These are phyloP conservation scores for Ilex asprella DNA, from an alignment of 257 asterid species.

Conservation along the genomic window DNA sequence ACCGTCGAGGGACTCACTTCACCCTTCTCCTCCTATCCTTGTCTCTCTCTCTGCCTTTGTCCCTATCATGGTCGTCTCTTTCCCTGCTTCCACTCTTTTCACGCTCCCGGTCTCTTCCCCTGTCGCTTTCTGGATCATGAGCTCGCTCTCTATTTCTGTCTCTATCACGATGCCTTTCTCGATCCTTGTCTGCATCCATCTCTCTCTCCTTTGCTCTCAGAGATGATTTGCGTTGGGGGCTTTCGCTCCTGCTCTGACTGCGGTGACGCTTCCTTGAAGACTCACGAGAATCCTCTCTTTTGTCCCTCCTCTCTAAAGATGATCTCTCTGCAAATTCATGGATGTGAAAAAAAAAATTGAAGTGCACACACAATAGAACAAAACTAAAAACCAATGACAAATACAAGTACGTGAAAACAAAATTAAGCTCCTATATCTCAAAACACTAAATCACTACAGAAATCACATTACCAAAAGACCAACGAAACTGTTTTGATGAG, in stretches of 20 bases:
- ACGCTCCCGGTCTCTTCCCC: conserved; percentile 35
- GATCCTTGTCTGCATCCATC: conserved; percentile 36
- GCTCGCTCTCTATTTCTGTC: conserved; percentile 19
- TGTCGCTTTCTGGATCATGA: conserved; percentile 35
- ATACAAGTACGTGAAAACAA: not conserved
- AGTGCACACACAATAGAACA: not conserved
- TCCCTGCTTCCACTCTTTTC: conserved; percentile 70
- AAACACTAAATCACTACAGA: not conserved
- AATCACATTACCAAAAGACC: too few relatives aligned
- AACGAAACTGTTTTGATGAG: too few relatives aligned
- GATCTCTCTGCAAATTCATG: conserved; percentile 34
- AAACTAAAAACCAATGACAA: not conserved
- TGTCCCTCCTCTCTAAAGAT: conserved; percentile 48
- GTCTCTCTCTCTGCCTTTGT: conserved; percentile 50
- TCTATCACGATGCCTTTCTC: conserved; percentile 50
- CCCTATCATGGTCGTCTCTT: conserved; percentile 75
- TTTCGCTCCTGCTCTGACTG: conserved; percentile 62
- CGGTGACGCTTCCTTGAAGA: conserved; percentile 58
- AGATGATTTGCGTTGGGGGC: conserved; percentile 60
- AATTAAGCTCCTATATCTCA: not conserved
- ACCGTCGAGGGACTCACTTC: conserved; percentile 25
- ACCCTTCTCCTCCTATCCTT: conserved; percentile 52
- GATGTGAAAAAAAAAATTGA: conserved; percentile 3
- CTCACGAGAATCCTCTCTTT: conserved; percentile 52
- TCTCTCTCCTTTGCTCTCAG: conserved; percentile 57